phyloP scores from a whole-genome alignment of 192 early-diverging fungal genomes.

The Umbelopsis ramanniana region DNA sequence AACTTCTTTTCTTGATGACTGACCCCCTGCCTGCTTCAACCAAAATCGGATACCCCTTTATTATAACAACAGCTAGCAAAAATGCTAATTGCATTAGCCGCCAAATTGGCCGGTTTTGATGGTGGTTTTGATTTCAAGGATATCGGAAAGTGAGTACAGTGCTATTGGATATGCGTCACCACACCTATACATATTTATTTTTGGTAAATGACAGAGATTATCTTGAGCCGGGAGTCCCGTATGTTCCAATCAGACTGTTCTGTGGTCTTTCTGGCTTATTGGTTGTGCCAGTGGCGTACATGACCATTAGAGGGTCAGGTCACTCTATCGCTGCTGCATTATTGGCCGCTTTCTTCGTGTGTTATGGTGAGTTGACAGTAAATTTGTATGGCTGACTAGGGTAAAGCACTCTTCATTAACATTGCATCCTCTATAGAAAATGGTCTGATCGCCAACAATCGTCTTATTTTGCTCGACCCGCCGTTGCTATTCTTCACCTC shows the following conservation, averaged over 20 bases:
- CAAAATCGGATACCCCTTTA: not conserved
- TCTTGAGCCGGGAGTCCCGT: conserved; percentile 85
- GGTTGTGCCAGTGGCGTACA: conserved; percentile 81
- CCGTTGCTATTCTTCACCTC: conserved; percentile 90
- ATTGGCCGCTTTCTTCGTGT: conserved; percentile 79
- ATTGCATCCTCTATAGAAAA: conserved; percentile 64
- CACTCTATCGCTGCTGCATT: conserved; percentile 73
- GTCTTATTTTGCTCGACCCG: conserved; percentile 90
- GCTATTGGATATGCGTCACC: not conserved
- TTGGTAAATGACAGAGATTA: conserved; percentile 69
- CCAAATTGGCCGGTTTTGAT: conserved; percentile 85
- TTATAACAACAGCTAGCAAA: conserved; percentile 41
- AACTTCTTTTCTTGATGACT: not conserved
- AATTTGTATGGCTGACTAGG: not conserved
- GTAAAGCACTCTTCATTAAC: not conserved
- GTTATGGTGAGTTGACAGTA: conserved; percentile 66
- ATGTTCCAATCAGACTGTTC: conserved; percentile 81
- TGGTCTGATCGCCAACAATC: conserved; percentile 85
- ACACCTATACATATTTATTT: not conserved
- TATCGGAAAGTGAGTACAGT: conserved; percentile 73
- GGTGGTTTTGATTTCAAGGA: conserved; percentile 92
- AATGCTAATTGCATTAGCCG: conserved; percentile 57
- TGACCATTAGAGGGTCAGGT: conserved; percentile 82
- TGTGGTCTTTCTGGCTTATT: conserved; percentile 79
- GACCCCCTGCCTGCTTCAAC: not conserved